Conservation (phyloP, 495 filamentous ascomycete species). For the Amorphotheca resinae region DNA sequence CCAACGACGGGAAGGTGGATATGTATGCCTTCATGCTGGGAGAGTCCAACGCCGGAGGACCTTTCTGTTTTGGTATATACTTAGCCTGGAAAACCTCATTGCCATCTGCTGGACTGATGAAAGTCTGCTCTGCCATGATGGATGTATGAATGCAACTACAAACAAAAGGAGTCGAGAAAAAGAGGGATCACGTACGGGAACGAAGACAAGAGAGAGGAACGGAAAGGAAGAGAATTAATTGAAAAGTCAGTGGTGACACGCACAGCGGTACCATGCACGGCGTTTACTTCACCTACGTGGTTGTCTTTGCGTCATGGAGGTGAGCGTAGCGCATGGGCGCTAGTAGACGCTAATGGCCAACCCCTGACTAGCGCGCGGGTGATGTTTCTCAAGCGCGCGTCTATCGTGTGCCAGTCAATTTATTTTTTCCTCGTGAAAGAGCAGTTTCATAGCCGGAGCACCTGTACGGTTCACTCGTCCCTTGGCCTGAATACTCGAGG, state of each 20-base stretch:
- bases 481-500: too few species aligned
- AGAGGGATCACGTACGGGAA: constrained; percentile 1
- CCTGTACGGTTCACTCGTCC: too few species aligned
- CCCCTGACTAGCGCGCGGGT: too few species aligned
- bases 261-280: not conserved
- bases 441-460: too few species aligned
- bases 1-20: constrained; percentile 51
- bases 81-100: constrained; percentile 18
- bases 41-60: constrained; percentile 13
- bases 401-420: too few species aligned
- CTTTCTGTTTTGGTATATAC: constrained; percentile 20
- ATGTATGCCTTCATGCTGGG: constrained; percentile 25
- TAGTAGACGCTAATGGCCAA: too few species aligned
- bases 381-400: too few species aligned
- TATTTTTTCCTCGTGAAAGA: too few species aligned
- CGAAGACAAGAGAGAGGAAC: not conserved
- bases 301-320: too few species aligned
- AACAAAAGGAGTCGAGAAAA: not conserved
- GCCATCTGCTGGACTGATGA: constrained; percentile 11
- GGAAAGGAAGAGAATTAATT: not conserved
- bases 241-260: not conserved
- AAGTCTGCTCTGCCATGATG: constrained; percentile 10
- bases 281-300: not conserved
- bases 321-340: too few species aligned
- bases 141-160: not conserved